Percentiles rank a stretch among this genome's conserved stretches.
phyloP scores from a whole-genome alignment of 2,329 filamentous ascomycete genomes.

The Arthrocladium fulminans region DNA sequence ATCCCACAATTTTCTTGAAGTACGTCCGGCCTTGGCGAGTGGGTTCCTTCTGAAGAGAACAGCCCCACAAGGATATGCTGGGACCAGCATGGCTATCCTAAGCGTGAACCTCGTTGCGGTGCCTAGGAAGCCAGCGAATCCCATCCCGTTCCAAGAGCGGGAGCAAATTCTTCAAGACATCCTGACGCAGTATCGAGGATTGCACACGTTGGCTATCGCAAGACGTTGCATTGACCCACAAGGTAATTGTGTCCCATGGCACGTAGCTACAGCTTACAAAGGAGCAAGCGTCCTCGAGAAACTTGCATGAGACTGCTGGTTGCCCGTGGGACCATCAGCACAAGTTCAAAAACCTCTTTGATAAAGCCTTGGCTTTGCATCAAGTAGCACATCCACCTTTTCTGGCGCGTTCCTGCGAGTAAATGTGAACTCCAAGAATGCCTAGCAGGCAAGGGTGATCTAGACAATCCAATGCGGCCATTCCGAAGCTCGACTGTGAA shows the following conservation, averaged over 20 bases:
- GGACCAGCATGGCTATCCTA: constrained; percentile 29
- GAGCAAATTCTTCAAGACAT: constrained; percentile 34
- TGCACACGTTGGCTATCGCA: constrained; percentile 35
- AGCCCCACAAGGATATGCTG: constrained; percentile 34
- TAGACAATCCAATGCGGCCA: background rate
- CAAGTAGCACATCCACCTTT: no score
- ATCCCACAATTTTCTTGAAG: constrained; percentile 32
- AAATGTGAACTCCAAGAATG: no score
- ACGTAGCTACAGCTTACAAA: constrained; percentile 37
- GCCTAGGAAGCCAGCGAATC: constrained; percentile 15
- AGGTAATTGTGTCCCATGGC: constrained; percentile 38
- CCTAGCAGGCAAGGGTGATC: no score
- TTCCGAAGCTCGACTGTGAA: background rate
- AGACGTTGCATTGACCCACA: constrained; percentile 35
- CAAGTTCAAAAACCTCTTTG: background rate
- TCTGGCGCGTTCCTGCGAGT: no score
- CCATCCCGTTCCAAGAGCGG: constrained; percentile 10
- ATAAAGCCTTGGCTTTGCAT: background rate
- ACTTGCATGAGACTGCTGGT: constrained; percentile 10
- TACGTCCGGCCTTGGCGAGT: constrained; percentile 35
- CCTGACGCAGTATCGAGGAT: constrained; percentile 37
- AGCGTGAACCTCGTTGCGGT: constrained; percentile 35
- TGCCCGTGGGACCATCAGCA: background rate
- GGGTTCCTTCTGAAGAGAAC: constrained; percentile 40
- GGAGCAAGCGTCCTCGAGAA: constrained; percentile 22